Evolutionary conservation across 1,139 yeast species (phyloP).

Genomic region (Hyphopichia pseudoburtonii): DNA sequence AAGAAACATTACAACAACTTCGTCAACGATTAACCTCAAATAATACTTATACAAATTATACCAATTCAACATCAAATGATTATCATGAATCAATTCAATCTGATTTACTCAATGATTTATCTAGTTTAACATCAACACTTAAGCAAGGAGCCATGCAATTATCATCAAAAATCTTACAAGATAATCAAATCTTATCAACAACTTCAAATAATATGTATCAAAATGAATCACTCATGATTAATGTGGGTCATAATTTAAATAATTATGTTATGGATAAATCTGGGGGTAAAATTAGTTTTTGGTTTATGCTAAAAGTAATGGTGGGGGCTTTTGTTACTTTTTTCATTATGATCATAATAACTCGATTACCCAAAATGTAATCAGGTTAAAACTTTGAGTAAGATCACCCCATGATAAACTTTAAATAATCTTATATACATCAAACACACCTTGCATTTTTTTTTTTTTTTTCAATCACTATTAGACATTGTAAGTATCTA

Average conservation of each 20-base stretch:
- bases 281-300: conserved; percentile 38
- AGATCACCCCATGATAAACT: too few species aligned
- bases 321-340: conserved; percentile 24
- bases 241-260: conserved; percentile 40
- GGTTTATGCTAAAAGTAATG: conserved; percentile 33
- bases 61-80: conserved; percentile 18
- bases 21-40: conserved; percentile 29
- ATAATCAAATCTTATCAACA: conserved; percentile 32
- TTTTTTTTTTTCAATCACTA: too few species aligned
- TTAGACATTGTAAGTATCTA: too few species aligned
- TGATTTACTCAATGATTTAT: conserved; percentile 38
- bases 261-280: conserved; percentile 36
- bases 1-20: conserved; percentile 22
- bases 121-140: conserved; percentile 35
- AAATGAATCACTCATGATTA: conserved; percentile 36
- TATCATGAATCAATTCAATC: conserved; percentile 48
- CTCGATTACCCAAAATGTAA: conserved; percentile 28
- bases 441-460: too few species aligned
- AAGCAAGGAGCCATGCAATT: conserved; percentile 38
- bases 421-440: too few species aligned
- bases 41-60: conserved; percentile 13
- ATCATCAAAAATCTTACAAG: conserved; percentile 37
- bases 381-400: too few species aligned
- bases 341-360: conserved; percentile 27
- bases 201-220: conserved; percentile 39